Evolutionary conservation across 495 filamentous ascomycete species (phyloP), one percentile per base, ranked within the genome.

Genomic region (Hypoxylon rickii): DNA sequence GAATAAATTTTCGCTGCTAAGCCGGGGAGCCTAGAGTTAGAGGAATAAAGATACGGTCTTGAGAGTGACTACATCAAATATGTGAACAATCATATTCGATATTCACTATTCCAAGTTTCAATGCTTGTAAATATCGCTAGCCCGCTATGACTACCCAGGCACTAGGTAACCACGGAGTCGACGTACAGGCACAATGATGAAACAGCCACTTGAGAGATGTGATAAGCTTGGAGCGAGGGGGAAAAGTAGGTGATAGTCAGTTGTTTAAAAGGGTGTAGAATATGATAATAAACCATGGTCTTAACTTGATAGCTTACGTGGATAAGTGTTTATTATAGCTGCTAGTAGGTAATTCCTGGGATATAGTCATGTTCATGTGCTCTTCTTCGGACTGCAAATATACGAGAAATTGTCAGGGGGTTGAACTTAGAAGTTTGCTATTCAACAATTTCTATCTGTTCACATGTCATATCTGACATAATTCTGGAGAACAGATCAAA

Each of bases 141-240:
- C 33, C 18, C 26, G 18, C 36, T 13, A 15, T 18, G 26, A 3
- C 29, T 51, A 16, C 38, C 44, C 3, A 12, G 8, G 11, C 11
- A 42, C 37, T 42, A 42, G 12, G 24, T 43, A 24, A 52, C 44
- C 39, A 44, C 13, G 37, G 37, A 44, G 8, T 32, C 39, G 16
- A 34, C 49, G 29, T 29, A 36, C 44, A n/a, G 13, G 13, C 13
- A n/a, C 10, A 12, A 44, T 33, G 38, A 12, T 52, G 31, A 52
- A 44, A 52, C 39, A 19, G 18, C 19, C 29, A 44, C 20, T 7
- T 19, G 19, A 16, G 2, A 42, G 15, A 43, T 36, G 16, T 22
- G 48, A 34, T 11, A 24, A 37, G 36, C n/a, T 34, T 34, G 32
- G 10, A 34, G 15, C 22, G 19, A n/a, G 12, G 19, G 19, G 11